phyloP scores from a whole-genome alignment of 1,139 yeast genomes.

The Kodamaea derodonti region DNA sequence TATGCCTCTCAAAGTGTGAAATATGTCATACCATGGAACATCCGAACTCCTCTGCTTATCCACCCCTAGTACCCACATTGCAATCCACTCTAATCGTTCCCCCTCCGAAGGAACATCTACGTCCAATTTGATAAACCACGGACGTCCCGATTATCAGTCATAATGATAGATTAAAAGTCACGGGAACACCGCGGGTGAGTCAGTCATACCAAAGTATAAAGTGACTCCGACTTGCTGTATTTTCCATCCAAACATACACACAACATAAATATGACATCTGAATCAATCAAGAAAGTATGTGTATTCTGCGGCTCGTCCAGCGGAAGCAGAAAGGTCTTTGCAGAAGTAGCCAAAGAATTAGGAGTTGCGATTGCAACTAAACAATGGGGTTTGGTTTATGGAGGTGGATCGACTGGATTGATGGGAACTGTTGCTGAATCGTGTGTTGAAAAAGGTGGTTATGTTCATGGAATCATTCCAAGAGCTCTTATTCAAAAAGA shows the following conservation, averaged over 20 bases:
- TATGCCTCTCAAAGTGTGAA: too few relatives aligned
- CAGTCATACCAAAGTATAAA: too few relatives aligned
- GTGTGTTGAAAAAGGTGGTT: conserved; percentile 61
- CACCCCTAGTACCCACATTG: too few relatives aligned
- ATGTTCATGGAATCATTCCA: conserved; percentile 85
- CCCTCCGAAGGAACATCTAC: too few relatives aligned
- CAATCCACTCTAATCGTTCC: too few relatives aligned
- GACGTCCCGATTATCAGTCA: neutral
- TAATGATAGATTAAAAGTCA: too few relatives aligned
- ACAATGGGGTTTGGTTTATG: conserved; percentile 79
- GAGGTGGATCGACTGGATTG: conserved; percentile 85
- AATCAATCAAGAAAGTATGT: conserved; percentile 53
- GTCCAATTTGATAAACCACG: neutral
- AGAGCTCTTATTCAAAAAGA: conserved; percentile 76
- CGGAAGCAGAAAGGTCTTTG: conserved; percentile 53
- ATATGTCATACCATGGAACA: too few relatives aligned
- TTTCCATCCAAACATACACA: too few relatives aligned
- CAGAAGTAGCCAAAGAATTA: conserved; percentile 52
- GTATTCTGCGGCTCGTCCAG: conserved; percentile 85
- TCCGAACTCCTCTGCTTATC: too few relatives aligned
- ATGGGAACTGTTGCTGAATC: conserved; percentile 87
- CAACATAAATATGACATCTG: conserved; percentile 15
- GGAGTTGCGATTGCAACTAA: conserved; percentile 57
- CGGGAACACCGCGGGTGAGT: too few relatives aligned
- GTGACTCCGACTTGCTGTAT: too few relatives aligned